Evolutionary conservation across 352 stramenopile genomes (phyloP), one percentile per base, ranked within the genome.

Genomic region (Pythium guiyangense): DNA sequence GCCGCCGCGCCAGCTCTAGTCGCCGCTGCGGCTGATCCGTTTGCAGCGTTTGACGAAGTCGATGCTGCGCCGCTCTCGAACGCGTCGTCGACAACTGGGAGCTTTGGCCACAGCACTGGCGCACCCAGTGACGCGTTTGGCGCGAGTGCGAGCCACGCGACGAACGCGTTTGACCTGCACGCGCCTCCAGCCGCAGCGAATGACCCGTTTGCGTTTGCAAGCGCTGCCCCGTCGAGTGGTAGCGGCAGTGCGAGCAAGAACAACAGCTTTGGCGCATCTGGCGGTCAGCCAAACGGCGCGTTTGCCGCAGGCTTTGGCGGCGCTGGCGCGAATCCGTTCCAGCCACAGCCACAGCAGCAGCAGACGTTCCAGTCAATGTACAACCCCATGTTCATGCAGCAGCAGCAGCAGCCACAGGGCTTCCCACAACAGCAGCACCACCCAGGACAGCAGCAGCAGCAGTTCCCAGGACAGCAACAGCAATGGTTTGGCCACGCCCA

Each of bases 41-140:
- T 92, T 60, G 62, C 74, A 26, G 83, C 80, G 40, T 92, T 92
- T 53, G 77, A 88, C 50, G 64, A 47, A 17, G 70, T 87, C 39
- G 73, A 73, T 54, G 44, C 39, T 35, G 43, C 65, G 1, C 34
- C 62, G 31, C 31, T 37, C 31, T 37, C 31, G 31, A 37, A 37
- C 31, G 1, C 31, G 31, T 37, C 31, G 31, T 37, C 31, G 14
- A 48, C 35, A 3, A 49, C 43, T 35, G 71, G 71, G 18, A 55
- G 61, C 14, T 66, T 66, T 61, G 53, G 59, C 22, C 31, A 29
- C 6, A 27, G 18, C 37, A 27, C 22, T n/a, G 35, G n/a, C 37
- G 9, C 29, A 6, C 37, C 47, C 35, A 50, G 14, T 12, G 31
- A 48, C 31, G 50, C 37, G 2, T 74, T 64, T 44, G 44, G 53